A percentile compares a stretch with the other conserved stretches of the same genome.
These are phyloP conservation scores for Thinopyrum elongatum DNA, from an alignment of 176 grass and related monocot species.

Conservation along the genomic window DNA sequence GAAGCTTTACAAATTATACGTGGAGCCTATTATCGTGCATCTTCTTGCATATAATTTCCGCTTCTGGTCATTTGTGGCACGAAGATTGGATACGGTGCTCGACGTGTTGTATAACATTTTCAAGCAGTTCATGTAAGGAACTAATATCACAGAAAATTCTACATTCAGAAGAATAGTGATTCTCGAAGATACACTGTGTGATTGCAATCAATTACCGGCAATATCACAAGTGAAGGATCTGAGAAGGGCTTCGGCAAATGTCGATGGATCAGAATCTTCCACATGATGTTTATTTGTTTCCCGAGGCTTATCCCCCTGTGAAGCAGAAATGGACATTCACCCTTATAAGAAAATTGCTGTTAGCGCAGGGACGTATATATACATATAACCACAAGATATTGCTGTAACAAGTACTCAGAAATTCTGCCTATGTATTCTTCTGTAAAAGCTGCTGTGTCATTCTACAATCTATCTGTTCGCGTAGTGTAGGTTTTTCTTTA, in stretches of 20 bases:
- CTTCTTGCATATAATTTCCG: conserved; percentile 51
- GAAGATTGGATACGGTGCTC: conserved; percentile 36
- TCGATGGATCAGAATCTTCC: neutral
- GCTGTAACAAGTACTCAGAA: conserved; percentile 14
- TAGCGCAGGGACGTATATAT: neutral
- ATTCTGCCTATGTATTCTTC: neutral
- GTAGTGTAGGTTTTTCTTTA: neutral
- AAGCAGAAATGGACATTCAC: neutral
- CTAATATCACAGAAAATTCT: neutral
- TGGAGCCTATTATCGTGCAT: conserved; percentile 44
- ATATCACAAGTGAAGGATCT: neutral
- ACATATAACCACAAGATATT: conserved; percentile 24
- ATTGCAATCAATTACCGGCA: conserved; percentile 10
- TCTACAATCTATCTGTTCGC: neutral
- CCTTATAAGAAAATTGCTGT: neutral
- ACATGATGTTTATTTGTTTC: neutral
- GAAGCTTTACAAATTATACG: conserved; percentile 10
- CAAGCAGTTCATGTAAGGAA: conserved; percentile 46
- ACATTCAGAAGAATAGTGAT: conserved; percentile 16
- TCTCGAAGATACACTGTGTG: neutral
- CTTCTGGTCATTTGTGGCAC: conserved; percentile 36
- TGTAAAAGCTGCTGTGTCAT: neutral
- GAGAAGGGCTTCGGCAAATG: neutral
- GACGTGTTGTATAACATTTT: conserved; percentile 32
- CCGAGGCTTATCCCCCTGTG: conserved; percentile 19